Base-by-base conservation (phyloP, 83 land plant species). In the Larix sibirica region DNA sequence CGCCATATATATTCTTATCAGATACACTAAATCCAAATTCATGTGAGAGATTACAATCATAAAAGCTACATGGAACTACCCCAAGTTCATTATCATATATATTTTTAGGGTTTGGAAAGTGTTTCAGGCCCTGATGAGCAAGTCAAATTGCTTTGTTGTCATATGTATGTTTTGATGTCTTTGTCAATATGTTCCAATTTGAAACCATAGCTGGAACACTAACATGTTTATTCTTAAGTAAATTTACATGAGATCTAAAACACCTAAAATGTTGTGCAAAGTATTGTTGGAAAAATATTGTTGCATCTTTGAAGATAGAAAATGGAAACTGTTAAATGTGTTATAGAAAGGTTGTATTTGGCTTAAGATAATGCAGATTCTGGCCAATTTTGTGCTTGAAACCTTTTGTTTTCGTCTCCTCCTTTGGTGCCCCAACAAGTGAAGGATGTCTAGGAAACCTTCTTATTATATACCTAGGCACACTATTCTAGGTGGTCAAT, bases 91-190 rank as follows among this genome's bases (percentile, higher is more conserved):
- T 21, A 23, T 74, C 78, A 23, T 16, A 74, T 44, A 47, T 28
- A 38, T 38, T 71, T 70, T 70, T 21, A 5, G 75, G 44, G 1
- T 6, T 5, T 23, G 58, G 31, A 23, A 26, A 42, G 47, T 42
- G 47, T 42, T 6, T 42, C 6, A 6, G 47, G 47, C 7, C 47
- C 6, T 42, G 47, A 42, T 42, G 58, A 74, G 33, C 28, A 95
- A 83, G 97, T 93, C 7, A 50, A 21, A 23, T 13, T 23, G 60
- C 4, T 18, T 23, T 58, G 21, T 42, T 50, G 12, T 75, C 7
- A 75, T 54, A 18, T 10, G 58, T 75, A 50, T 13, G 59, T 26
- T 75, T 75, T 24, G 4, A 12, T 21, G 40, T 16, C 3, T 14
- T 75, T 21, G 26, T 21, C 26, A 23, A 21, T 50, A 6, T 13